Evolutionary conservation across 2,329 filamentous ascomycete genomes (phyloP), one percentile per base, ranked within the genome.

Genomic region (Bertia moriformis): DNA sequence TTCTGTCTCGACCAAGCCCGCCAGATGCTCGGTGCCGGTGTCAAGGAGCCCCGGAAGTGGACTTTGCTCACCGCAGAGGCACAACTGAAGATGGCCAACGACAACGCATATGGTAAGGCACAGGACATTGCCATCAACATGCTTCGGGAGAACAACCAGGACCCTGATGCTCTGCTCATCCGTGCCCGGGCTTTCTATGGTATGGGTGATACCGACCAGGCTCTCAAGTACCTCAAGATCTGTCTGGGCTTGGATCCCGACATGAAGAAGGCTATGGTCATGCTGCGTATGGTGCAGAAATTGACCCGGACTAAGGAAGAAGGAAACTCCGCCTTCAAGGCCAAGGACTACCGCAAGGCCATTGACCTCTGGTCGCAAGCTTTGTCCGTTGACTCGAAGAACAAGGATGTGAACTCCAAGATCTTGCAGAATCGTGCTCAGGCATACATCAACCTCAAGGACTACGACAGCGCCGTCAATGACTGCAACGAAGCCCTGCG

Each of bases 181-280:
- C 77, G 89, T 37, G 91, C 89, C 18, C 77, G 87, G 45, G 82
- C 86, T 14, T 70, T 94, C 38, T 96, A 96, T 51, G 80, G 78
- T 3, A 84, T 91, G 55, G 91, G 91, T 19, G 91, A 98, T 49
- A 94, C 94, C 52, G 84, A 93, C 2, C 93, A 95, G 67, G 89
- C 91, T 2, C 72, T 94, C 33, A 83, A 89, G 54, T 84, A 93
- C 57, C 91, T 96, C 65, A 77, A 86, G 46, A 84, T 91, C 63
- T 91, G 89, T 15, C 65, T 94, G 41, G 83, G 71, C 56, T 86
- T 88, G 57, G 91, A 96, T 50, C 91, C 91, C 5, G 91, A 98
- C 58, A 91, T 83, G 65, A 80, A 77, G 50, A 80, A 85, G 45
- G 89, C 88, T 4, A 74, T 94, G 49, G 93, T 87, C 63, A 89